Evolutionary conservation across 108 stramenopile species (phyloP).

Genomic region (Stephanodiscus triporus): DNA sequence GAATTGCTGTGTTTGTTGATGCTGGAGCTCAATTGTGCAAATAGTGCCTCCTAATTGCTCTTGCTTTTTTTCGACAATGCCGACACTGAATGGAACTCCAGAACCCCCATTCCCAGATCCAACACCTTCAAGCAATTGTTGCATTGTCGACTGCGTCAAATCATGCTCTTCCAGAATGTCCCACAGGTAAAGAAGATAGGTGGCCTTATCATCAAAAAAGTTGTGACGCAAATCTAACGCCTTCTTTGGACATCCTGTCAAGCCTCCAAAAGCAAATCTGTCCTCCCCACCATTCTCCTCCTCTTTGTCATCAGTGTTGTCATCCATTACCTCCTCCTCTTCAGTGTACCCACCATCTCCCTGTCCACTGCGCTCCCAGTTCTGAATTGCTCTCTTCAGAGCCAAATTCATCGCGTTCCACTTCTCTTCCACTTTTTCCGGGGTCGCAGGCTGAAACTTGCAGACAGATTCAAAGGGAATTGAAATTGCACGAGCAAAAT

Average conservation of each 20-base stretch:
- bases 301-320: neutral
- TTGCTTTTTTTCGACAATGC: too few relatives aligned
- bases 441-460: neutral
- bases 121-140: too few relatives aligned
- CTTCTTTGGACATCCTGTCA: neutral
- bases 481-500: neutral
- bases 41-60: too few relatives aligned
- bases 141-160: too few relatives aligned
- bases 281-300: neutral
- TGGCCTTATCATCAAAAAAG: neutral
- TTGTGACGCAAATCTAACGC: slow-evolving; percentile 1
- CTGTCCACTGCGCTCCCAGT: slow-evolving; percentile 6
- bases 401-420: neutral
- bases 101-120: too few relatives aligned
- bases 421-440: neutral
- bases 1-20: too few relatives aligned
- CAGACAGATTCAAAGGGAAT: neutral
- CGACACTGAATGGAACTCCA: too few relatives aligned
- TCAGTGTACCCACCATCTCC: slow-evolving; percentile 2
- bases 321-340: neutral
- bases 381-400: neutral
- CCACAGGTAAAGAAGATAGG: neutral
- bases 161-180: too few relatives aligned
- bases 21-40: too few relatives aligned
- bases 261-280: neutral